A percentile compares a stretch with the other conserved stretches of the same genome.
These are phyloP conservation scores for Cladophialophora immunda DNA, from an alignment of 2,329 filamentous ascomycete genomes.

Conservation along the genomic window DNA sequence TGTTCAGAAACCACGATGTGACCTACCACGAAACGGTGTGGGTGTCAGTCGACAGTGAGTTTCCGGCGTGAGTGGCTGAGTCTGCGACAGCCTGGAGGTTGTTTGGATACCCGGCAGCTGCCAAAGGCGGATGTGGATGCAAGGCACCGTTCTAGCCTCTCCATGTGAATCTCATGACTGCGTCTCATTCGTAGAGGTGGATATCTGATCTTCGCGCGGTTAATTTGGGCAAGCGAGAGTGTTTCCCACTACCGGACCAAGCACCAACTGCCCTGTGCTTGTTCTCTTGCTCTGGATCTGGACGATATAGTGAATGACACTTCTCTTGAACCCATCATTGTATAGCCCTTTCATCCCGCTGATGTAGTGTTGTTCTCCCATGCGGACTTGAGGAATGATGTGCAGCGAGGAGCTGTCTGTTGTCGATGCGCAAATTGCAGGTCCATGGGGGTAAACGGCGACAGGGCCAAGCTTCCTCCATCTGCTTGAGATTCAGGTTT, in stretches of 20 bases:
- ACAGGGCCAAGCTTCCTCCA: background rate
- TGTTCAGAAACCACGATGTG: background rate
- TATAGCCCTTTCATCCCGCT: background rate
- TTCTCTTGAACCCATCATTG: background rate
- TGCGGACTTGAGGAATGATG: background rate
- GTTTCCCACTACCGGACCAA: background rate
- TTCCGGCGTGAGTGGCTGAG: constrained; percentile 2
- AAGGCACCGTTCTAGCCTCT: background rate
- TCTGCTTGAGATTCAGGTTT: background rate
- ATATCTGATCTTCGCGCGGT: constrained; percentile 6
- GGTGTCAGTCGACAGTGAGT: constrained; percentile 12
- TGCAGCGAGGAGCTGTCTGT: background rate
- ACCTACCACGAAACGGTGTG: constrained; percentile 9
- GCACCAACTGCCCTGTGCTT: background rate
- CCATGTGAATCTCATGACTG: constrained; percentile 12
- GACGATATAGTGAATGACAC: background rate
- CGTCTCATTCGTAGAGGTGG: constrained; percentile 10
- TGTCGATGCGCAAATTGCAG: constrained; percentile 16
- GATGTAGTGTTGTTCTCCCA: background rate
- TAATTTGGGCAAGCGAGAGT: constrained; percentile 14
- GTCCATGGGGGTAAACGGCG: constrained; percentile 4
- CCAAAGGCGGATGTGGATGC: background rate
- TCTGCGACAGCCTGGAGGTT: background rate
- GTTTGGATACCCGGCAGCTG: background rate
- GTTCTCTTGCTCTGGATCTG: background rate